Evolutionary conservation across 2,329 filamentous ascomycete species (phyloP), one percentile per base, ranked within the genome.

Genomic region (Aureobasidium sp.): DNA sequence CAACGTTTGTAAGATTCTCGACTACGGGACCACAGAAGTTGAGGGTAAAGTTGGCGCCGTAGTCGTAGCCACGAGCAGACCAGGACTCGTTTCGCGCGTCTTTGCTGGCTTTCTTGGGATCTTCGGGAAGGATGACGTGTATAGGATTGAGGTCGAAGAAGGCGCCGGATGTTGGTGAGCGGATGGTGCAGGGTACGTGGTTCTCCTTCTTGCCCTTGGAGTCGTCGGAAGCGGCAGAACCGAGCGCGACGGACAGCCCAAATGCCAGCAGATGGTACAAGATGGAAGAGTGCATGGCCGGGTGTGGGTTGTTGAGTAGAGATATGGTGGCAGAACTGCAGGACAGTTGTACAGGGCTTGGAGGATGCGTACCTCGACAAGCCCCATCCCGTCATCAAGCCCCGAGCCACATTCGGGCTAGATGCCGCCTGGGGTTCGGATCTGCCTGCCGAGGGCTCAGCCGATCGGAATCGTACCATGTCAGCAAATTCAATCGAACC

Each of bases 11-110:
- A 33, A 74, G 47, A 17, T 82, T 77, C 67, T 88, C 84, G 17
- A 91, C 81, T n/a, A 92, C 87, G 1, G 88, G 79, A 39, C 81
- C 85, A 76, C 90, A 94, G 68, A 94, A 86, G 75, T 94, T 94
- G 68, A 93, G 71, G 1, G 89, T 93, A 70, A 94, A 94, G 76
- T 93, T 93, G 66, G 85, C 84, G 65, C 83, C 85, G 67, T 91
- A 90, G 74, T 93, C 90, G 72, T 85, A 88, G 37, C 90, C 90
- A 63, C 82, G 82, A 8, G 87, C 85, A 65, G 84, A 80, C 77
- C 82, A 83, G 70, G 80, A 86, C 64, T 83, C 79, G 60, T 80
- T 79, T 44, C 85, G 82, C 14, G 78, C 79, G 24, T 82, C 80
- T 67, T 86, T 80, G 24, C 67, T 54, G 44, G 74, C 70, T 64